Percentiles rank a stretch among this genome's conserved stretches.
phyloP scores from a whole-genome alignment of 2,329 filamentous ascomycete genomes.

The Dactylonectria macrodidyma region DNA sequence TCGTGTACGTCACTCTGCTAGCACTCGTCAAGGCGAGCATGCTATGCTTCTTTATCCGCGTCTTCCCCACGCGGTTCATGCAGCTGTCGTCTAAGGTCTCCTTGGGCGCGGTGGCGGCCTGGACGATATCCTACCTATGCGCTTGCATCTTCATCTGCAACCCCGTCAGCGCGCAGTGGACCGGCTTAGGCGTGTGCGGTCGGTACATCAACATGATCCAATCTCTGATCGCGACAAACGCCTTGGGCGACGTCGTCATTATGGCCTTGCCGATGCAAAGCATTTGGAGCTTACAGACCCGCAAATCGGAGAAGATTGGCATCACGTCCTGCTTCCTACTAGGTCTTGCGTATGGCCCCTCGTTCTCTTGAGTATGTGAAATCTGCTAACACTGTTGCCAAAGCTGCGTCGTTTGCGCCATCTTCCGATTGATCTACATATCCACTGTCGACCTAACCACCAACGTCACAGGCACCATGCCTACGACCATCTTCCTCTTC shows the following conservation, averaged over 20 bases:
- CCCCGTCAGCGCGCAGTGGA: constrained; percentile 61
- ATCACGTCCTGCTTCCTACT: constrained; percentile 55
- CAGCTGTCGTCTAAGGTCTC: constrained; percentile 49
- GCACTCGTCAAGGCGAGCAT: constrained; percentile 47
- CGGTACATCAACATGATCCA: constrained; percentile 55
- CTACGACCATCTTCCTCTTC: constrained; percentile 57
- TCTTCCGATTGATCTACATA: constrained; percentile 57
- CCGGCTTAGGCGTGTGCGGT: constrained; percentile 52
- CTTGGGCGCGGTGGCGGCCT: constrained; percentile 55
- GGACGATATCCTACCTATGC: constrained; percentile 60
- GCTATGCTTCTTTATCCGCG: constrained; percentile 48
- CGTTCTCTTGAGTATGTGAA: rapidly evolving
- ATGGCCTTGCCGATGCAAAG: constrained; percentile 55
- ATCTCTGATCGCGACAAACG: constrained; percentile 55
- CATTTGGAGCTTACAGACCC: constrained; percentile 57
- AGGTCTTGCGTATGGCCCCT: constrained; percentile 51
- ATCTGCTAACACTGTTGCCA: constrained; percentile 25
- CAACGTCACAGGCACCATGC: constrained; percentile 58
- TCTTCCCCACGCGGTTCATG: constrained; percentile 47
- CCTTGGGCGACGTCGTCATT: constrained; percentile 56
- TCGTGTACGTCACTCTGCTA: constrained; percentile 45
- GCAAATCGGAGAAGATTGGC: constrained; percentile 54
- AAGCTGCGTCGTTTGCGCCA: constrained; percentile 55
- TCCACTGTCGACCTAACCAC: constrained; percentile 53
- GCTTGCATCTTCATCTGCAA: constrained; percentile 62